These are phyloP conservation scores for Metschnikowia kunwiensis DNA, from an alignment of 805 yeast species.

Conservation along the genomic window DNA sequence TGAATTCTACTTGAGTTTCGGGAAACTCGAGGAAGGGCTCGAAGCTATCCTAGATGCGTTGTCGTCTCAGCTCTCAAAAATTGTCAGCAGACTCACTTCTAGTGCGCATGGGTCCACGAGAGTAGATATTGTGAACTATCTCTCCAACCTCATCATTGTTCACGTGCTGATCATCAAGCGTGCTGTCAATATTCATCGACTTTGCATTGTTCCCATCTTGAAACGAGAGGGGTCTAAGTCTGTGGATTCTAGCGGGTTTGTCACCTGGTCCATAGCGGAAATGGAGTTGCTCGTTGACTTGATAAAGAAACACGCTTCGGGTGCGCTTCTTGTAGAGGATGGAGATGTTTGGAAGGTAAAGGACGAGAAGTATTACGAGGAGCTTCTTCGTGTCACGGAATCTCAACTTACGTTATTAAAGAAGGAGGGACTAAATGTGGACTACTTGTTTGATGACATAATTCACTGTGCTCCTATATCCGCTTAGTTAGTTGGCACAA, in stretches of 20 bases:
- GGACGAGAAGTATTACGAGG: conserved; percentile 47
- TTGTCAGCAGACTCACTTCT: conserved; percentile 34
- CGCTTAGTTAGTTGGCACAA: not conserved
- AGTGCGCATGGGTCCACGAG: conserved; percentile 43
- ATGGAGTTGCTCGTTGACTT: conserved; percentile 56
- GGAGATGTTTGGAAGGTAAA: conserved; percentile 26
- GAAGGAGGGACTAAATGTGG: conserved; percentile 69
- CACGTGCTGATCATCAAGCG: conserved; percentile 37
- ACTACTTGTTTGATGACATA: conserved; percentile 55
- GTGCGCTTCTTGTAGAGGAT: conserved; percentile 41
- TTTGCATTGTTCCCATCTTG: conserved; percentile 44
- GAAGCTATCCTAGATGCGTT: conserved; percentile 33
- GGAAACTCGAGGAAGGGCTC: conserved; percentile 36
- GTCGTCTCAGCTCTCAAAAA: conserved; percentile 29
- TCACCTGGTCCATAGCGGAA: conserved; percentile 74
- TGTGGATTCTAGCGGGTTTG: conserved; percentile 44
- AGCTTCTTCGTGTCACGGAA: conserved; percentile 51
- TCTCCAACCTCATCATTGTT: conserved; percentile 39
- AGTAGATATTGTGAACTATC: conserved; percentile 40
- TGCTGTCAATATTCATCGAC: conserved; percentile 53
- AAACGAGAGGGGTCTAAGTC: conserved; percentile 25
- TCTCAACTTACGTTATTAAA: conserved; percentile 63
- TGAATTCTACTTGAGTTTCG: conserved; percentile 35
- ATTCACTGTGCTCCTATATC: conserved; percentile 15
- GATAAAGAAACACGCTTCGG: conserved; percentile 65